Percentiles rank a stretch among this genome's conserved stretches.
phyloP scores from a whole-genome alignment of 2,329 filamentous ascomycete species.

The Setomelanomma holmii region DNA sequence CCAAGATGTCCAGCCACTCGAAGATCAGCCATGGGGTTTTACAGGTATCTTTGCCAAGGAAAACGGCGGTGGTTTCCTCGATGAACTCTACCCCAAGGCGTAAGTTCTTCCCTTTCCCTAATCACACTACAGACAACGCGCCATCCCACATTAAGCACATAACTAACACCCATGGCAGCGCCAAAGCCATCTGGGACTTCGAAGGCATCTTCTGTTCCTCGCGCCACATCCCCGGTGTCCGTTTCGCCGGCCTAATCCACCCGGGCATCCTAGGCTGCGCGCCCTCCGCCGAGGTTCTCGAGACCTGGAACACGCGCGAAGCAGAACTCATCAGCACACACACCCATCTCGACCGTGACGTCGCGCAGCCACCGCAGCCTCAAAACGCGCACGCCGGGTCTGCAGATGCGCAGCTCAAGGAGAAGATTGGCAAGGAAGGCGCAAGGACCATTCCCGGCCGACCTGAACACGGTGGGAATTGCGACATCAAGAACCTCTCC shows the following conservation, averaged over 20 bases:
- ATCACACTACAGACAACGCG: neutral
- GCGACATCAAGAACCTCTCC: conserved; percentile 87
- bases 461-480: conserved; percentile 88
- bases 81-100: conserved; percentile 85
- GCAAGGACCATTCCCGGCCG: conserved; percentile 84
- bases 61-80: conserved; percentile 88
- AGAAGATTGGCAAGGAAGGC: conserved; percentile 76
- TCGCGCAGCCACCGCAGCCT: conserved; percentile 78
- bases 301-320: conserved; percentile 84
- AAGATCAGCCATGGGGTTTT: conserved; percentile 89
- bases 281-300: conserved; percentile 77
- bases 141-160: no score
- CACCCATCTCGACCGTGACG: conserved; percentile 65
- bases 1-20: conserved; percentile 88
- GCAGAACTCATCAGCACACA: conserved; percentile 76
- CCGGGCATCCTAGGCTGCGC: conserved; percentile 91
- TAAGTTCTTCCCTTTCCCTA: conserved; percentile 49
- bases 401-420: conserved; percentile 64
- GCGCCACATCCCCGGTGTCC: conserved; percentile 75
- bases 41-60: conserved; percentile 79
- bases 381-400: conserved; percentile 75
- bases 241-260: conserved; percentile 88
- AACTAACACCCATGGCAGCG: no score
- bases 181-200: conserved; percentile 79
- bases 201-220: conserved; percentile 83